Base-by-base conservation (phyloP, 345 rosid species). In the Rhodamnia rubescens region DNA sequence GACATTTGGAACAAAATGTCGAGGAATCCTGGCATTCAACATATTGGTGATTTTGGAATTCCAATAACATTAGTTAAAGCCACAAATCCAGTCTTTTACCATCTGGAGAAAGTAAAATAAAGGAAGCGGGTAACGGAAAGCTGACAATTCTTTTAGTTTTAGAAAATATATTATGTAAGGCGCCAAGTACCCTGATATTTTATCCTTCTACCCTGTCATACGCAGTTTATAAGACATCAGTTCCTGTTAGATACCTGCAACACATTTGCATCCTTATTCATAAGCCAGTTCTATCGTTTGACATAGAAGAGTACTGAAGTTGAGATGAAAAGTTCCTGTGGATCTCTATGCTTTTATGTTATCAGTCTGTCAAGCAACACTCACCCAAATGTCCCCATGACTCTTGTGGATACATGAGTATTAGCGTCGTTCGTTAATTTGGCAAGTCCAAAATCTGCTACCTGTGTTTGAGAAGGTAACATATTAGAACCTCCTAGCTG, bases 331-430 rank as follows among this genome's bases (percentile, higher is more conserved):
- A 15, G 8, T 64, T 32, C 36, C 78, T 8, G 44, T 8, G 78
- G 44, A 32, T 53, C 13, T 16, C 44, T 27, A 22, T 36, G 81
- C 24, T 16, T 47, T 12, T 29, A 13, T 51, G 51, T 58, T 13
- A 53, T 4, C 22, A 6, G 42, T 51, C 64, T 11, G 52, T 59
- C 12, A 64, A 53, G 53, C 89, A 86, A 89, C 98, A 90, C 98
- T 85, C 91, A 96, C 99, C 98, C 99, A 82, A 96, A 96, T 83
- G 99, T 98, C 50, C 99, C 99, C 99, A 98, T 96, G 84, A 96
- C 99, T n/a, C 99, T 92, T 84, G 99, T 98, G 84, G 99, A 98
- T 83, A 98, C 99, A 90, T 98, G 99, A 42, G 98, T 93, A 86
- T 94, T 96, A 22, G 93, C 86, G 32, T 97, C 91, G 89, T 93